phyloP scores from a whole-genome alignment of 2,329 filamentous ascomycete species.

The Exophiala xenobiotica region DNA sequence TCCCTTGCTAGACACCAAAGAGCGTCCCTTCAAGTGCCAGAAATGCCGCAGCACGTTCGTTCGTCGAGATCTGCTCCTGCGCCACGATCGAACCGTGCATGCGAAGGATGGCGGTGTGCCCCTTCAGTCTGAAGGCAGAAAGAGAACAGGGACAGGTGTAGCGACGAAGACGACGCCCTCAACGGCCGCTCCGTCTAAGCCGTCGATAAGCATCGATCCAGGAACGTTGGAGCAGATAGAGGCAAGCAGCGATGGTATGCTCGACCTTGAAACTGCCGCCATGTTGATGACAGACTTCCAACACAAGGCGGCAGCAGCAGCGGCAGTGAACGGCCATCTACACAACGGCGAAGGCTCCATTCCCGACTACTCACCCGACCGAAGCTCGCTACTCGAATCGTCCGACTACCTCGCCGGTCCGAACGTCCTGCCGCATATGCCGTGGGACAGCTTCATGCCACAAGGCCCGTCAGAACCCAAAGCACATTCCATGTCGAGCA shows the following conservation, averaged over 20 bases:
- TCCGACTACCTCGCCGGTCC: slow-evolving; percentile 74
- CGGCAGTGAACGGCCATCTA: slow-evolving; percentile 53
- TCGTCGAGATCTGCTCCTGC: slow-evolving; percentile 89
- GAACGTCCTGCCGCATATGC: slow-evolving; percentile 79
- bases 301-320: slow-evolving; percentile 83
- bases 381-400: slow-evolving; percentile 71
- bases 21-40: slow-evolving; percentile 96
- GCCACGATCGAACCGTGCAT: slow-evolving; percentile 97
- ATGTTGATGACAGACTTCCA: slow-evolving; percentile 99
- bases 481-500: slow-evolving; percentile 69
- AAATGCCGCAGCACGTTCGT: slow-evolving; percentile 99
- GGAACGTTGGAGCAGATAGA: slow-evolving; percentile 90
- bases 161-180: slow-evolving; percentile 64
- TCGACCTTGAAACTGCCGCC: slow-evolving; percentile 94
- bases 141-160: slow-evolving; percentile 50
- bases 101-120: slow-evolving; percentile 81
- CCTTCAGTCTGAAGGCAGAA: slow-evolving; percentile 34
- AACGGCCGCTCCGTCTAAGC: slow-evolving; percentile 62
- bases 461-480: slow-evolving; percentile 69
- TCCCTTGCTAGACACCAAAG: slow-evolving; percentile 77
- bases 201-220: slow-evolving; percentile 76
- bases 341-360: slow-evolving; percentile 48
- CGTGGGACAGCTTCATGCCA: slow-evolving; percentile 87
- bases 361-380: slow-evolving; percentile 71
- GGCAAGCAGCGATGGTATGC: slow-evolving; percentile 82